Evolutionary conservation across 208 protist species (phyloP).

Genomic region (Tritrichomonas musculus): DNA sequence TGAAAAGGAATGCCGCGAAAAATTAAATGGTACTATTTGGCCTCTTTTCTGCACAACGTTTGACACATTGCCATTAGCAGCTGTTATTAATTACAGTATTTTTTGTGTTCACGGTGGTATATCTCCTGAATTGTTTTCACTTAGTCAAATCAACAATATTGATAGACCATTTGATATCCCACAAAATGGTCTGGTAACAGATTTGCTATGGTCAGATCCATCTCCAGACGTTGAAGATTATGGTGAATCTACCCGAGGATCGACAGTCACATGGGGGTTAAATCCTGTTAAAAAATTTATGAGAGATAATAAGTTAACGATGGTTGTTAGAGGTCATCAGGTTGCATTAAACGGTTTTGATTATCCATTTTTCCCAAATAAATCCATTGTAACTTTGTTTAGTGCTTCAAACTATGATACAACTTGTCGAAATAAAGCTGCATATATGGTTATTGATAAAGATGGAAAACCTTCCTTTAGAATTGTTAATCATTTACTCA

Average conservation of each 20-base stretch:
- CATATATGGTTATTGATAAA: background rate
- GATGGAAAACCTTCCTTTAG: too few species aligned
- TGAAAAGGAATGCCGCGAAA: slow-evolving; percentile 35
- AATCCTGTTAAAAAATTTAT: slow-evolving; percentile 95
- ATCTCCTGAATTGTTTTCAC: background rate
- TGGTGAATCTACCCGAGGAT: slow-evolving; percentile 91
- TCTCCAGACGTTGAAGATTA: slow-evolving; percentile 69
- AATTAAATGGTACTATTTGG: slow-evolving; percentile 63
- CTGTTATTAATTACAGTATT: background rate
- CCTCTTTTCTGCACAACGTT: slow-evolving; percentile 61
- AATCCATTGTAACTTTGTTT: slow-evolving; percentile 97
- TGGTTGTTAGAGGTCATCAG: slow-evolving; percentile 97
- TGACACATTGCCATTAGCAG: slow-evolving; percentile 22
- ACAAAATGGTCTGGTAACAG: slow-evolving; percentile 59
- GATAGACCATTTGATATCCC: background rate
- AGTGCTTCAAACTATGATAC: slow-evolving; percentile 93
- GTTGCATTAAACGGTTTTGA: slow-evolving; percentile 75
- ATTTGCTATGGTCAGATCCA: background rate
- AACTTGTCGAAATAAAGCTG: background rate
- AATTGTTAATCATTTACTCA: too few species aligned
- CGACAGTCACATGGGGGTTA: slow-evolving; percentile 92
- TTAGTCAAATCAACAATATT: background rate
- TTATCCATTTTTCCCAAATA: slow-evolving; percentile 88
- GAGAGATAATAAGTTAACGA: slow-evolving; percentile 93
- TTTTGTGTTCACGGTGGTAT: slow-evolving; percentile 16